Percentiles rank a stretch among this genome's conserved stretches.
Conservation (phyloP, 495 filamentous ascomycete genomes). For the Rhypophila decipiens region DNA sequence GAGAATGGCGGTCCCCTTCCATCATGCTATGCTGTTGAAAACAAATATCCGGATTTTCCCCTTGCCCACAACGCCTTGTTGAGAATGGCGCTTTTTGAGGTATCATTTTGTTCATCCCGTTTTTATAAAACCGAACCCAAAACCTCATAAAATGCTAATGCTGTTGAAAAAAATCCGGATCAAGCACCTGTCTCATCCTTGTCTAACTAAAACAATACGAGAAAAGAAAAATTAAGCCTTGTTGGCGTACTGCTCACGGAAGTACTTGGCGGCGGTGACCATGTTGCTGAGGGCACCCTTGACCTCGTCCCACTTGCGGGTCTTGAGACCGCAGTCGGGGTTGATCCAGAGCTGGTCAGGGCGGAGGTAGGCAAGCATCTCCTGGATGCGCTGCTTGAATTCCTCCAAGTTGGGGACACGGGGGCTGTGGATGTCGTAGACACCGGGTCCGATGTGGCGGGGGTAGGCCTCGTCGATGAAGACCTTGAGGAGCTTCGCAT, state of each 20-base stretch:
- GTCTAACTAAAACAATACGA: too few species aligned
- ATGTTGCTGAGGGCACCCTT: constrained; percentile 87
- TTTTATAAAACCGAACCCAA: constrained; percentile 26
- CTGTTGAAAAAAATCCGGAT: constrained; percentile 33
- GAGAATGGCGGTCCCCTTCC: constrained; percentile 27
- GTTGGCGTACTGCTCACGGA: constrained; percentile 77
- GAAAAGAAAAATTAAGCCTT: constrained; percentile 21
- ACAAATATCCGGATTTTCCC: constrained; percentile 22
- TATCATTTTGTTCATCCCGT: constrained; percentile 25
- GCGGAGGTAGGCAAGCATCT: constrained; percentile 83
- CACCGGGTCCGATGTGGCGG: constrained; percentile 94
- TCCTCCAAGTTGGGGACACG: constrained; percentile 92
- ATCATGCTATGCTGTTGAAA: constrained; percentile 31
- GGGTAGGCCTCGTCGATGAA: constrained; percentile 96
- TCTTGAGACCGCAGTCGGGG: constrained; percentile 98
- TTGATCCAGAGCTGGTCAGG: constrained; percentile 98
- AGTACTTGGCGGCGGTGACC: constrained; percentile 94
- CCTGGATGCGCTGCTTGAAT: constrained; percentile 92
- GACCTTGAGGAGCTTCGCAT: constrained; percentile 97
- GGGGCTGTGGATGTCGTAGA: constrained; percentile 99
- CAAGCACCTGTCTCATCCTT: constrained; percentile 8
- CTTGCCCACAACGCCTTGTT: constrained; percentile 28
- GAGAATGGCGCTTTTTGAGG: constrained; percentile 27
- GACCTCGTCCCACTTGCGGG: constrained; percentile 91
- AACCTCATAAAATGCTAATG: constrained; percentile 27